Base-by-base conservation (phyloP, 1,139 yeast species). In the Candida gigantensis region DNA sequence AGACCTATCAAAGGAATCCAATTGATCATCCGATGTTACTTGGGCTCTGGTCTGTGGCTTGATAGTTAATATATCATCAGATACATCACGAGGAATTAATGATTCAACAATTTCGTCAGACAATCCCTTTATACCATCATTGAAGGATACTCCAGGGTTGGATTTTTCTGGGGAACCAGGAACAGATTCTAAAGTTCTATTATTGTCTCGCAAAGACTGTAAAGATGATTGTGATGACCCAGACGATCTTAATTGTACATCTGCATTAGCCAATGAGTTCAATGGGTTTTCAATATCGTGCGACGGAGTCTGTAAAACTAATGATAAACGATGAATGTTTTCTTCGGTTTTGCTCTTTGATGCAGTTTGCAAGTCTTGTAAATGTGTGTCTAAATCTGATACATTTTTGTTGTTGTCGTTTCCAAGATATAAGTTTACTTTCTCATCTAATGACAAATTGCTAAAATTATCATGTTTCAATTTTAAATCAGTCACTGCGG, bases 151-250 rank as follows among this genome's bases (percentile, higher is more conserved):
- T 2, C 75, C 74, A 23, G 52, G 55, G 16, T 53, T 50, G 3
- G 55, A 43, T 11, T 48, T 47, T 2, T 43, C 42, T 10, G 50
- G 51, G 18, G 52, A 50, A 11, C 53, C 52, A 7, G 46, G 43
- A 5, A 55, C 47, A 2, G 70, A 61, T 10, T 57, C 53, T 32
- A 71, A 57, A 6, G 50, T 44, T 33, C 75, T 51, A 44, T 68
- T 70, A 17, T 57, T 52, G 24, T 67, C 73, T 30, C 57, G 44
- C 35, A 71, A 57, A 2, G 74, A 68, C 46, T 66, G 74, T 34
- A 71, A 57, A 5, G 75, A 69, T 3, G 74, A 67, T 45, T 68
- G 73, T 3, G 75, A 69, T 8, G 74, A 66, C 9, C 71, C 72
- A 4, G 66, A 65, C 4, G 70, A 62, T 40, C 56, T 57, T 35